These are phyloP conservation scores for Cladophialophora immunda DNA, from an alignment of 2,329 filamentous ascomycete genomes.

Conservation along the genomic window DNA sequence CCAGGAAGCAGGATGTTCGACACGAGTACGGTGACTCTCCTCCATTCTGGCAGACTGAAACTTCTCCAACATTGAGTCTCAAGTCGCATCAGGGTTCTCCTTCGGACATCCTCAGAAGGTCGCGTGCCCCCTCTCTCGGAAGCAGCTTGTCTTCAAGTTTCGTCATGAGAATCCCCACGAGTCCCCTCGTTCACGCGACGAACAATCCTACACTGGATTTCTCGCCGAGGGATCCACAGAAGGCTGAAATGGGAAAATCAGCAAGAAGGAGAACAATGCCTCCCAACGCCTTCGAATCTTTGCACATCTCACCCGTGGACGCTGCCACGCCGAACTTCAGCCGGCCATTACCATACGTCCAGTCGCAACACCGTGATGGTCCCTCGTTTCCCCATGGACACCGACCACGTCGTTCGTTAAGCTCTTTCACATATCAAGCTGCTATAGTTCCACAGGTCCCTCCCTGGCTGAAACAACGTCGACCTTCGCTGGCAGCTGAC, in stretches of 20 bases:
- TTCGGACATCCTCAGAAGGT: constrained; percentile 22
- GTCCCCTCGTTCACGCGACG: constrained; percentile 86
- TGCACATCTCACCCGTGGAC: constrained; percentile 53
- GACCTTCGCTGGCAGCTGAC: constrained; percentile 79
- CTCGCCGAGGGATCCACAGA: constrained; percentile 58
- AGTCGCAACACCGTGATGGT: constrained; percentile 61
- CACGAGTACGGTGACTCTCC: constrained; percentile 15
- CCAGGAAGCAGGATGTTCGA: constrained; percentile 5
- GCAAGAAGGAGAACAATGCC: constrained; percentile 77
- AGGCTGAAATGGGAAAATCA: constrained; percentile 28
- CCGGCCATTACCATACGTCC: constrained; percentile 46
- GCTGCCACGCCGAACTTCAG: constrained; percentile 48
- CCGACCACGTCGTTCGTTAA: constrained; percentile 78
- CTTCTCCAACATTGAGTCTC: constrained; percentile 31
- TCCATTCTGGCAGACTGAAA: constrained; percentile 41
- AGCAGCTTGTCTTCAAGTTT: constrained; percentile 82
- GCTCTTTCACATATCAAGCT: constrained; percentile 63
- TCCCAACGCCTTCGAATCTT: constrained; percentile 64
- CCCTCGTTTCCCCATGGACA: constrained; percentile 58
- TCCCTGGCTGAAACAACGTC: constrained; percentile 60
- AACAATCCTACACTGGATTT: constrained; percentile 81
- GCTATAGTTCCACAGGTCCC: constrained; percentile 61
- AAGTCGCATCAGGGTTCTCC: constrained; percentile 11
- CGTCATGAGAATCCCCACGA: constrained; percentile 86
- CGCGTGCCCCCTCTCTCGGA: constrained; percentile 68